phyloP scores from a whole-genome alignment of 108 stramenopile species.

The Parietichytrium sp. region DNA sequence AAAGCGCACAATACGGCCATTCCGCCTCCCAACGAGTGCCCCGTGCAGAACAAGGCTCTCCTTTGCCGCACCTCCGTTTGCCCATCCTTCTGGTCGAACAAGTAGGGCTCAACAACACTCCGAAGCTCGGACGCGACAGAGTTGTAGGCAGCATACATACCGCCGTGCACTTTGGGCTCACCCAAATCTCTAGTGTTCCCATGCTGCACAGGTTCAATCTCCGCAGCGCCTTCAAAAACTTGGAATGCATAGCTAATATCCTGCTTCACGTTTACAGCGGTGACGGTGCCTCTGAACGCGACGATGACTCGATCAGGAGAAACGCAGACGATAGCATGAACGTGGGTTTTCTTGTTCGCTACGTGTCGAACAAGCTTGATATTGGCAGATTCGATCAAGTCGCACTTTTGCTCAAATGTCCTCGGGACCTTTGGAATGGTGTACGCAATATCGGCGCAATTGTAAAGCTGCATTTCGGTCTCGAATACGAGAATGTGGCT shows the following conservation, averaged over 20 bases:
- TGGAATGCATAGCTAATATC: background rate
- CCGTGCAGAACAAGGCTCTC: background rate
- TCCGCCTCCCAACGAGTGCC: slow-evolving; percentile 14
- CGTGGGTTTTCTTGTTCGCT: background rate
- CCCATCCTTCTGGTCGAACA: background rate
- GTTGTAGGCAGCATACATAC: background rate
- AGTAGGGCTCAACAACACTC: background rate
- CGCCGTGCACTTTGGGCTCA: slow-evolving; percentile 10
- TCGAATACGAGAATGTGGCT: slow-evolving; percentile 15
- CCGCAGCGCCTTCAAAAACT: background rate
- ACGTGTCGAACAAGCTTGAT: background rate
- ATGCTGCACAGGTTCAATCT: background rate
- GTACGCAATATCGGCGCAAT: slow-evolving; percentile 7
- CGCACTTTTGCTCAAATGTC: background rate
- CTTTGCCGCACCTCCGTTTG: background rate
- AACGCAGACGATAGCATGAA: background rate
- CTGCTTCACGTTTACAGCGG: background rate
- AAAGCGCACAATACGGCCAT: slow-evolving; percentile 9
- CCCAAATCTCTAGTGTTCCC: background rate
- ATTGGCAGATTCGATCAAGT: background rate
- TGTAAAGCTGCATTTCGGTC: background rate
- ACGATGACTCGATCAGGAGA: slow-evolving; percentile 2
- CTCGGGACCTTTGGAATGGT: background rate
- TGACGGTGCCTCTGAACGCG: background rate
- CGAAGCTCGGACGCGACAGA: background rate